Evolutionary conservation across 139 green algal species (phyloP).

Genomic region (Astrephomene gubernaculifera): DNA sequence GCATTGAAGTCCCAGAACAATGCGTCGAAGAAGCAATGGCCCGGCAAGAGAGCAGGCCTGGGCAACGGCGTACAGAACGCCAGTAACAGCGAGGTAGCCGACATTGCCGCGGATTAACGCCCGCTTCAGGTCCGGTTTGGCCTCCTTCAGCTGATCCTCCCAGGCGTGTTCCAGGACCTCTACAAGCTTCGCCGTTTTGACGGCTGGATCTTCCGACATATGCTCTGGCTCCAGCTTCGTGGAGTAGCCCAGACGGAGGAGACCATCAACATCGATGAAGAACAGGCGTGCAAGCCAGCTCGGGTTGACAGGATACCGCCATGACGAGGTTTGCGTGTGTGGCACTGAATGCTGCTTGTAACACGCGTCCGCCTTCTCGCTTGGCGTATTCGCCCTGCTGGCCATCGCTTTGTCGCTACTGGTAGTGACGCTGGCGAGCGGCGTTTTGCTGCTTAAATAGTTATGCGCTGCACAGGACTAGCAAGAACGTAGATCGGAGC

Average conservation of each 20-base stretch:
- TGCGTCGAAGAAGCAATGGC: slow-evolving; percentile 67
- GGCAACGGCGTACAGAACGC: not conserved
- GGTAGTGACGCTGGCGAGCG: too few relatives aligned
- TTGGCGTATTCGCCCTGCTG: too few relatives aligned
- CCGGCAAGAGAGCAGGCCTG: slow-evolving; percentile 64
- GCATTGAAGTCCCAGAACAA: slow-evolving; percentile 55
- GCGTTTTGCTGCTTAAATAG: too few relatives aligned
- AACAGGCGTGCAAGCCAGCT: slow-evolving; percentile 7
- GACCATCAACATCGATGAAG: slow-evolving; percentile 47
- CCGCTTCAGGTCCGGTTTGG: slow-evolving; percentile 46
- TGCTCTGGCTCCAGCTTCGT: slow-evolving; percentile 48
- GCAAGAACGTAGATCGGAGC: too few relatives aligned
- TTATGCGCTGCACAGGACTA: too few relatives aligned
- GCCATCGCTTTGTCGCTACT: too few relatives aligned
- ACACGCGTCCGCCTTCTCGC: too few relatives aligned
- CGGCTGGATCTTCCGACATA: not conserved
- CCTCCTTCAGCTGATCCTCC: slow-evolving; percentile 23
- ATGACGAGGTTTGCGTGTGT: too few relatives aligned
- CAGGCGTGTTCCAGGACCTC: slow-evolving; percentile 32
- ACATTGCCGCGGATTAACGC: slow-evolving; percentile 54
- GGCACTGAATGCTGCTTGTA: too few relatives aligned
- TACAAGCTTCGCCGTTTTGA: not conserved
- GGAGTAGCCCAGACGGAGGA: slow-evolving; percentile 42
- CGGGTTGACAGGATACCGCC: not conserved
- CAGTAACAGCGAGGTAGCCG: slow-evolving; percentile 48